Conservation (phyloP, 2,329 filamentous ascomycete genomes). For the Ophiostoma fasciatum region DNA sequence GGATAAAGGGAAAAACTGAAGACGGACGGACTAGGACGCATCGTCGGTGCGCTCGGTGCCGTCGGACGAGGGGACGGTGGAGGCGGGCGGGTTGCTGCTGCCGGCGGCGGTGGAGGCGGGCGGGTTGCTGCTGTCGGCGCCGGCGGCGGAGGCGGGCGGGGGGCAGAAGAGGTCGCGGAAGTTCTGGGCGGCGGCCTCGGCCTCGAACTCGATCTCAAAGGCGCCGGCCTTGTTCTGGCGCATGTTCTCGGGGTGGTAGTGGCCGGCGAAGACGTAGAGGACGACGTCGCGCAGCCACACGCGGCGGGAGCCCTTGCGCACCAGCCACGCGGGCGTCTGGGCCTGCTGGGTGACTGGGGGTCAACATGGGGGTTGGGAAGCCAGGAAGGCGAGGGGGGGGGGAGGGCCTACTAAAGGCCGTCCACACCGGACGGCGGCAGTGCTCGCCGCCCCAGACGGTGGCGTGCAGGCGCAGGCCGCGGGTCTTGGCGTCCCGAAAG, state of each 20-base stretch:
- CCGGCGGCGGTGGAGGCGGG: constrained; percentile 1
- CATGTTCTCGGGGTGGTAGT: constrained; percentile 37
- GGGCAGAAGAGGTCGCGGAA: constrained; percentile 28
- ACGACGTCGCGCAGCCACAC: constrained; percentile 40
- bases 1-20: too few species aligned
- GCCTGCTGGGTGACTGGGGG: constrained; percentile 43
- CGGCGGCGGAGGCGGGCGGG: neutral
- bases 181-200: constrained; percentile 23
- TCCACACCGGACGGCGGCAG: constrained; percentile 44
- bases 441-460: constrained; percentile 40
- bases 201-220: constrained; percentile 37
- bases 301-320: constrained; percentile 28
- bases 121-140: constrained; percentile 1
- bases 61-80: constrained; percentile 2
- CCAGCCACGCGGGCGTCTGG: constrained; percentile 34
- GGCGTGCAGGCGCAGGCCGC: constrained; percentile 38
- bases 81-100: too few species aligned
- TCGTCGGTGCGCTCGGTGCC: too few species aligned
- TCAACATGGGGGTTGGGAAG: too few species aligned
- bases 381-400: neutral
- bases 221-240: constrained; percentile 31
- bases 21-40: too few species aligned
- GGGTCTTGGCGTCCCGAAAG: constrained; percentile 33
- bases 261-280: constrained; percentile 43
- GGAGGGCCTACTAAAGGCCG: constrained; percentile 39